Base-by-base conservation (phyloP, 192 early-diverging fungal species). In the Geranomyces michiganensis region DNA sequence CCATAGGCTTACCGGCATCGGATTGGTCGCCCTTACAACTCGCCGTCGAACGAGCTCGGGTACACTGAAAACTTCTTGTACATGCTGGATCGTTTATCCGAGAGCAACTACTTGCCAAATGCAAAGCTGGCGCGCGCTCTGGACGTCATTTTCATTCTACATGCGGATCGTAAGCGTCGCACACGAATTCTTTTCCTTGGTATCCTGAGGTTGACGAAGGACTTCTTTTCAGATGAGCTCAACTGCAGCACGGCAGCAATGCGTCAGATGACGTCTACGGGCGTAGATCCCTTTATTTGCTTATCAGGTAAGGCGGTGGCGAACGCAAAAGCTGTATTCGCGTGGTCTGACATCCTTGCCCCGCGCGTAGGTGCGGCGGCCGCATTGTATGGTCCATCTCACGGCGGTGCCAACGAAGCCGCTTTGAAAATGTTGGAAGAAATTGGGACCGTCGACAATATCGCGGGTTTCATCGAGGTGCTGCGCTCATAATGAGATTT, bases 91-190 rank as follows among this genome's bases (percentile, higher is more conserved):
- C 76, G 76, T 15, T 74, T 90, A 17, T 78, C 78, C 9, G 89
- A 90, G 67, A 68, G 73, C 43, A 77, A 88, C 46, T 90, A 90
- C 49, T 62, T 72, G 14, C 89, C 89, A 22, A 79, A 90, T 65
- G 77, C 87, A 30, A 74, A 74, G 19, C 78, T 90, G 36, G 81
- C 85, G 7, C 61, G 73, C n/a, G 88, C 88, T 5, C 76, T 90
- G 45, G 89, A 90, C 73, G 71, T 90, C 31, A 76, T 90, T 56
- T 90, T 90, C 71, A 90, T 90, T 67, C 68, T 90, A 56, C 87
- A 90, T 53, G 89, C 89, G 27, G 89, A 89, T 59, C 82, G 55
- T 56, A 45, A 21, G 64, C 14, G 0, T 10, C 36, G 10, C 5
- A 29, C 5, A 22, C n/a, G 3, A 10, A 14, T 62, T 62, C 0